Evolutionary conservation across 2,329 filamentous ascomycete genomes (phyloP).

Genomic region (Helotiales sp.): DNA sequence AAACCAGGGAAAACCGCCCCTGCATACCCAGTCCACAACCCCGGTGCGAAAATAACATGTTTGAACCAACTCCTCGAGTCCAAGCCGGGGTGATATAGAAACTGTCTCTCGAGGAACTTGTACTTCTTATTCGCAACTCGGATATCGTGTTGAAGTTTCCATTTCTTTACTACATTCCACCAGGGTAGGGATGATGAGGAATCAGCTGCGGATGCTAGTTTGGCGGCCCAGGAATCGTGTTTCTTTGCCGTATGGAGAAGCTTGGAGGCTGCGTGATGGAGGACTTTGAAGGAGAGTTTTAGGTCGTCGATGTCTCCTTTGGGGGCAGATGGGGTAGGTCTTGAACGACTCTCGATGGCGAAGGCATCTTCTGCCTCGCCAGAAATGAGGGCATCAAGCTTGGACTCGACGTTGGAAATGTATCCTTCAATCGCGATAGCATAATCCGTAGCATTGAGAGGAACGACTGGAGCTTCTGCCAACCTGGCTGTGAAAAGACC

Average conservation of each 20-base stretch:
- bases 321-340: constrained; percentile 20
- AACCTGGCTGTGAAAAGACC: constrained; percentile 50
- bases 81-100: constrained; percentile 73
- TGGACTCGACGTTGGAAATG: constrained; percentile 32
- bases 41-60: constrained; percentile 90
- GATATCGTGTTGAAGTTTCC: constrained; percentile 64
- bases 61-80: constrained; percentile 89
- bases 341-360: constrained; percentile 30
- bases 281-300: constrained; percentile 29
- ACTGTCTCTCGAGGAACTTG: constrained; percentile 79
- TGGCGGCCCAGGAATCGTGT: constrained; percentile 32
- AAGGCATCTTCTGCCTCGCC: constrained; percentile 27
- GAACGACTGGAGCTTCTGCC: constrained; percentile 50
- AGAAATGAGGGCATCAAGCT: constrained; percentile 26
- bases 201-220: constrained; percentile 43
- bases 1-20: constrained; percentile 68
- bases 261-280: constrained; percentile 28
- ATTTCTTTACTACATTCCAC: constrained; percentile 73
- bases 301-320: constrained; percentile 26
- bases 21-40: constrained; percentile 87
- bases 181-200: constrained; percentile 66
- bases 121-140: constrained; percentile 74
- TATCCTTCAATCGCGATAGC: constrained; percentile 34
- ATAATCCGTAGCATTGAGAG: constrained; percentile 50
- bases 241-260: constrained; percentile 25